Percentiles rank a stretch among this genome's conserved stretches.
Conservation (phyloP, 129 eudicot species). For the Gnaphalium uliginosum region DNA sequence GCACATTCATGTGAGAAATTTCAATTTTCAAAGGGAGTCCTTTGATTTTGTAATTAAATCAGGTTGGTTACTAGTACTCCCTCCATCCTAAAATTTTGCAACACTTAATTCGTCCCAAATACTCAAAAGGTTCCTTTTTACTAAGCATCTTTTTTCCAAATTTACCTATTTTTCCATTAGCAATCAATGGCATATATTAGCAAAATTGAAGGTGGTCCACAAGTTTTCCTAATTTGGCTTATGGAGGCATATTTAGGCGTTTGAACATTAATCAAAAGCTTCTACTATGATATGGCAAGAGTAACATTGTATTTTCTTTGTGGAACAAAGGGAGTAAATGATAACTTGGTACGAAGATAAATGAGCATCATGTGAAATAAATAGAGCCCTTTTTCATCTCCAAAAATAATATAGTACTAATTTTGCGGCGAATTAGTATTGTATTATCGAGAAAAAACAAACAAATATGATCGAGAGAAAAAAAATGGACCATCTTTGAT, state of each 20-base stretch:
- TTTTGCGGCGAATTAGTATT: no score
- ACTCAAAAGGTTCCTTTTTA: background rate
- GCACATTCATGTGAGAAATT: background rate
- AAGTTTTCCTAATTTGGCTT: conserved; percentile 6
- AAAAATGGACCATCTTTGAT: background rate
- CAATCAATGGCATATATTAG: conserved; percentile 2
- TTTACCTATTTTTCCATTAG: background rate
- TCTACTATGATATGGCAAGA: background rate
- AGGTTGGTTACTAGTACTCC: background rate
- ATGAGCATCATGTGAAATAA: conserved; percentile 17
- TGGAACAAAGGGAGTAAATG: background rate
- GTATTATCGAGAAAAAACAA: background rate
- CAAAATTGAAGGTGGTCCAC: conserved; percentile 2
- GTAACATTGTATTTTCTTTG: conserved; percentile 12
- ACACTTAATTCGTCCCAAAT: background rate
- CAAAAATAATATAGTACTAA: background rate
- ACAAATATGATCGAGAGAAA: background rate
- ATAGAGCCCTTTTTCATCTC: conserved; percentile 9
- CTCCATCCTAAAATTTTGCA: conserved; percentile 5
- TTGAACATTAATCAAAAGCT: conserved; percentile 2
- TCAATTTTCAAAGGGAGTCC: background rate
- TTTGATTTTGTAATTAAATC: background rate
- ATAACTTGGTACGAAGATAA: background rate
- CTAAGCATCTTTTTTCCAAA: conserved; percentile 9
- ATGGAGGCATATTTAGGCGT: background rate